These are phyloP conservation scores for Nicotiana knightiana DNA, from an alignment of 257 asterid species.

Conservation along the genomic window DNA sequence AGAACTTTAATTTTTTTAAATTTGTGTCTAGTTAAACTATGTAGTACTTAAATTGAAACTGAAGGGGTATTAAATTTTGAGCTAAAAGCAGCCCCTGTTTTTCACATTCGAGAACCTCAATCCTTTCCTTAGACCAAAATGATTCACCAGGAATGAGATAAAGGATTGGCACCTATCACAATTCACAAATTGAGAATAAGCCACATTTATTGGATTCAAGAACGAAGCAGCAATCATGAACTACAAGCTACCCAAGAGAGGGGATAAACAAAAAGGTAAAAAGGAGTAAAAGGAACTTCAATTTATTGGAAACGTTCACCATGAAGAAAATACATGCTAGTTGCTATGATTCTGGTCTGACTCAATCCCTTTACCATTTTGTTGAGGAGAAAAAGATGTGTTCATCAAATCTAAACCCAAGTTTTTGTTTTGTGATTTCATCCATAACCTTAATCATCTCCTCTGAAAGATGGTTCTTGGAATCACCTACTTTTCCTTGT, in stretches of 20 bases:
- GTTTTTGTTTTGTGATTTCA: conserved; percentile 14
- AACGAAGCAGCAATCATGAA: background rate
- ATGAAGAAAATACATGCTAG: background rate
- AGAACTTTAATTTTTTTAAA: too few relatives aligned
- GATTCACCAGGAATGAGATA: background rate
- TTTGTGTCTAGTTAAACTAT: too few relatives aligned
- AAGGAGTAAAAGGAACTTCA: background rate
- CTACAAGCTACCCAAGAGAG: too few relatives aligned
- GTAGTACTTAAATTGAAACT: too few relatives aligned
- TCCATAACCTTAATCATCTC: conserved; percentile 22
- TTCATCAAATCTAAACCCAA: background rate
- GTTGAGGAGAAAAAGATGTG: background rate
- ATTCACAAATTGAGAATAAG: background rate
- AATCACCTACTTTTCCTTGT: conserved; percentile 25
- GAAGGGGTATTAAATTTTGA: background rate
- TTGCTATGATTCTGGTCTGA: background rate
- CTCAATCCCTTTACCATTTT: background rate
- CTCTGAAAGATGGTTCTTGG: conserved; percentile 17
- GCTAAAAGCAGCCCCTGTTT: background rate
- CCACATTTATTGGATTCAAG: background rate
- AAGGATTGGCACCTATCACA: background rate
- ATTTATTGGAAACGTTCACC: background rate
- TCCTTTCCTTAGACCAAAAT: too few relatives aligned
- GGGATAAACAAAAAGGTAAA: background rate
- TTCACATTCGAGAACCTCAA: too few relatives aligned